A percentile compares a stretch with the other conserved stretches of the same genome.
These are phyloP conservation scores for Maudiozyma humilis DNA, from an alignment of 1,139 yeast species.

Conservation along the genomic window DNA sequence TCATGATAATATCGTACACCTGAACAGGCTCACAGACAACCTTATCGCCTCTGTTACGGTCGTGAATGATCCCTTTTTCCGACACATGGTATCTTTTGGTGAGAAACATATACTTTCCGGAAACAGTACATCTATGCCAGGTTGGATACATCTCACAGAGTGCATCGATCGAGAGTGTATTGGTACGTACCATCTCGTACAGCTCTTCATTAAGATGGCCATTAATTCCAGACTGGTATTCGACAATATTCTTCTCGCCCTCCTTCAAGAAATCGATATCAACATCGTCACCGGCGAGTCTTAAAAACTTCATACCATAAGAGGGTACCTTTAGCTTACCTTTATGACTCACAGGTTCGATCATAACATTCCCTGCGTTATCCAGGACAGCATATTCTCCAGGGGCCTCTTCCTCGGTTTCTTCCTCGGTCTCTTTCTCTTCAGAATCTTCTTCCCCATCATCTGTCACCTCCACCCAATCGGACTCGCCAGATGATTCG, in stretches of 20 bases:
- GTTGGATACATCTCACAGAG: slow-evolving; percentile 18
- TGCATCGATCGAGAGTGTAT: slow-evolving; percentile 17
- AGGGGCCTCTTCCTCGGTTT: background rate
- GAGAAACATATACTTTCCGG: slow-evolving; percentile 18
- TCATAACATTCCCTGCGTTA: background rate
- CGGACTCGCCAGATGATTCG: no score
- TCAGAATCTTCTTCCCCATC: background rate
- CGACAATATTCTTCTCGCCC: slow-evolving; percentile 22
- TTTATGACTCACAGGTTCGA: slow-evolving; percentile 1
- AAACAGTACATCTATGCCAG: slow-evolving; percentile 16
- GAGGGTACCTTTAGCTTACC: slow-evolving; percentile 13
- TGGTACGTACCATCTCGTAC: slow-evolving; percentile 21
- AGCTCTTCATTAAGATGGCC: slow-evolving; percentile 25
- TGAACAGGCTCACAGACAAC: slow-evolving; percentile 27
- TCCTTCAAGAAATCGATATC: slow-evolving; percentile 17
- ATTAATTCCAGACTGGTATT: slow-evolving; percentile 19
- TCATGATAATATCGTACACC: slow-evolving; percentile 25
- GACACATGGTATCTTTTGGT: slow-evolving; percentile 23
- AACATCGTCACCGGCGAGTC: slow-evolving; percentile 12
- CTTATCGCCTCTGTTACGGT: slow-evolving; percentile 20
- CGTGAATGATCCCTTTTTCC: slow-evolving; percentile 20
- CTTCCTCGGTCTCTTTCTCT: background rate
- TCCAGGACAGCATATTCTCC: background rate
- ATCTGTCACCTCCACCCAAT: no score
- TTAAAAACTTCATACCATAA: slow-evolving; percentile 15